Evolutionary conservation across 23 red algal genomes (phyloP).

Genomic region (Gracilaria domingensis): DNA sequence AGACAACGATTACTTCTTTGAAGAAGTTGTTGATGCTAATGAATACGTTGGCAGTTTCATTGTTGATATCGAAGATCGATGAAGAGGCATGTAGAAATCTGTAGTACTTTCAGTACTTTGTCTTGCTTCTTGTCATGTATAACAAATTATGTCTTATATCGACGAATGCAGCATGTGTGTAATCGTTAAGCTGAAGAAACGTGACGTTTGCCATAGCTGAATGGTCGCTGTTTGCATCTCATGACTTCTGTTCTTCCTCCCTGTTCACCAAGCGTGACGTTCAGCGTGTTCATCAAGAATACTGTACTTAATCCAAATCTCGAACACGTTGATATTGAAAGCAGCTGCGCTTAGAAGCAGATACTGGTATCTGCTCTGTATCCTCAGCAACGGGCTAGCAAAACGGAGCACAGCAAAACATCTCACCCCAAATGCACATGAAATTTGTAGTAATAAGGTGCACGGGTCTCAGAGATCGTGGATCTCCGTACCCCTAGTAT

Average conservation of each 20-base stretch:
- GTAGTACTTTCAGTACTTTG: constrained; percentile 17
- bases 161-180: neutral
- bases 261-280: neutral
- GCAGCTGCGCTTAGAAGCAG: neutral
- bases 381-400: neutral
- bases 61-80: constrained; percentile 52
- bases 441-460: too few relatives aligned
- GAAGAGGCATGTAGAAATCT: constrained; percentile 13
- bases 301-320: neutral
- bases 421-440: neutral
- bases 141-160: constrained; percentile 29
- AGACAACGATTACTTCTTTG: constrained; percentile 73
- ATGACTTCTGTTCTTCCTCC: neutral
- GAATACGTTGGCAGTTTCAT: constrained; percentile 76
- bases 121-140: constrained; percentile 16
- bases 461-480: too few relatives aligned
- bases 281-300: too few relatives aligned
- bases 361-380: neutral
- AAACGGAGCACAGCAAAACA: neutral
- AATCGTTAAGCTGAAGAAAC: constrained; percentile 4
- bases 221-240: neutral
- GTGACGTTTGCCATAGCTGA: neutral
- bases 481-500: too few relatives aligned
- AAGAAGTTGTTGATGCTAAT: constrained; percentile 81
- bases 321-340: neutral